Evolutionary conservation across 192 early-diverging fungal genomes (phyloP).

Genomic region (Entomortierella beljakovae): DNA sequence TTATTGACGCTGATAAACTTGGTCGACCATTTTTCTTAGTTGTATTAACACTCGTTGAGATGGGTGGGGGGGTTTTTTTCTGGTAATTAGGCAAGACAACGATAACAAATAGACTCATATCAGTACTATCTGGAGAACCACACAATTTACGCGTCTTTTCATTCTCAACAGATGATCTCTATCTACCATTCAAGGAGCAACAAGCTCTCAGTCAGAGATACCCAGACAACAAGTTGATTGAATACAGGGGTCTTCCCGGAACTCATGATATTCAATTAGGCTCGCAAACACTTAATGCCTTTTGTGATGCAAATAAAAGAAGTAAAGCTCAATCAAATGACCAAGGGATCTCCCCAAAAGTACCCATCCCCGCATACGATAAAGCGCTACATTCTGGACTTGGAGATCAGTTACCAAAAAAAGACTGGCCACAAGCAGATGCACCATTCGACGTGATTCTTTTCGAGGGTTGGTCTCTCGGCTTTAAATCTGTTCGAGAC

Average conservation of each 20-base stretch:
- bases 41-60: too few species aligned
- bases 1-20: not conserved
- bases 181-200: conserved; percentile 80
- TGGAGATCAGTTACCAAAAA: conserved; percentile 78
- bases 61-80: too few species aligned
- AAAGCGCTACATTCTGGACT: conserved; percentile 80
- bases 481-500: conserved; percentile 76
- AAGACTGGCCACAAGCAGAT: conserved; percentile 65
- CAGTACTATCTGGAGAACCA: conserved; percentile 15
- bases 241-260: conserved; percentile 89
- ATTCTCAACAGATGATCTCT: conserved; percentile 90
- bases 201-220: conserved; percentile 51
- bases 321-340: not conserved
- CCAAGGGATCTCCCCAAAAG: conserved; percentile 2
- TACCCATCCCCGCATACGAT: conserved; percentile 82
- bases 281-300: conserved; percentile 56
- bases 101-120: conserved; percentile 25
- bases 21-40: not conserved
- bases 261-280: conserved; percentile 88
- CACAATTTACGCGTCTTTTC: conserved; percentile 66
- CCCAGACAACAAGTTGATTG: conserved; percentile 76
- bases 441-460: conserved; percentile 82
- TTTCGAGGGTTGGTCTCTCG: conserved; percentile 95
- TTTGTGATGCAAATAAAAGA: conserved; percentile 49
- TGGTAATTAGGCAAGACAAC: conserved; percentile 41